phyloP scores from a whole-genome alignment of 1,284 basidiomycete species.

The Volvariella volvacea region DNA sequence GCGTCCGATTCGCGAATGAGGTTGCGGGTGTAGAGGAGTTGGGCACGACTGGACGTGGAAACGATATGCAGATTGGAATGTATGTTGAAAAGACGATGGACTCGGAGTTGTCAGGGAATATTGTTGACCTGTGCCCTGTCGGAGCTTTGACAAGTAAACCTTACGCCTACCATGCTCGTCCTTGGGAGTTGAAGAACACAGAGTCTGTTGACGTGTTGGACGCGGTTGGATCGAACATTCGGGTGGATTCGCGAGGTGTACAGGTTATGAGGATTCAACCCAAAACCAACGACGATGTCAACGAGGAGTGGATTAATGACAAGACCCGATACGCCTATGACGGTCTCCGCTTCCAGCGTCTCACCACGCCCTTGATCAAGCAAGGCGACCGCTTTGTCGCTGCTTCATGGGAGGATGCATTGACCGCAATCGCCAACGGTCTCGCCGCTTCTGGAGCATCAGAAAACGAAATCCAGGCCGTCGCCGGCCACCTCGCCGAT shows the following conservation, averaged over 20 bases:
- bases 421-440: constrained; percentile 77
- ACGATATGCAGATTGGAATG: constrained; percentile 98
- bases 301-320: constrained; percentile 99
- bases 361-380: constrained; percentile 90
- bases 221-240: constrained; percentile 97
- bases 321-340: constrained; percentile 98
- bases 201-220: constrained; percentile 98
- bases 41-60: constrained; percentile 95
- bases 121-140: constrained; percentile 95
- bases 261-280: constrained; percentile 98
- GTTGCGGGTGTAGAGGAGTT: constrained; percentile 98
- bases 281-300: constrained; percentile 94
- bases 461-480: constrained; percentile 94
- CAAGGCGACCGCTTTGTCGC: constrained; percentile 90
- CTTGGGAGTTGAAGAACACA: constrained; percentile 99
- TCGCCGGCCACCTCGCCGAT: constrained; percentile 91
- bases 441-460: constrained; percentile 76
- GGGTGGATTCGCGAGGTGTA: constrained; percentile 92
- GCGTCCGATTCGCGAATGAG: constrained; percentile 98
- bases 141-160: constrained; percentile 98
- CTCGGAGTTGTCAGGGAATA: constrained; percentile 96
- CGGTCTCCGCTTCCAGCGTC: constrained; percentile 91
- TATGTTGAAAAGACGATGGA: constrained; percentile 98
- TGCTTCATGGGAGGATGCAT: constrained; percentile 90
- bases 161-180: constrained; percentile 93